phyloP scores from a whole-genome alignment of 129 eudicot species.

The Erigeron canadensis region DNA sequence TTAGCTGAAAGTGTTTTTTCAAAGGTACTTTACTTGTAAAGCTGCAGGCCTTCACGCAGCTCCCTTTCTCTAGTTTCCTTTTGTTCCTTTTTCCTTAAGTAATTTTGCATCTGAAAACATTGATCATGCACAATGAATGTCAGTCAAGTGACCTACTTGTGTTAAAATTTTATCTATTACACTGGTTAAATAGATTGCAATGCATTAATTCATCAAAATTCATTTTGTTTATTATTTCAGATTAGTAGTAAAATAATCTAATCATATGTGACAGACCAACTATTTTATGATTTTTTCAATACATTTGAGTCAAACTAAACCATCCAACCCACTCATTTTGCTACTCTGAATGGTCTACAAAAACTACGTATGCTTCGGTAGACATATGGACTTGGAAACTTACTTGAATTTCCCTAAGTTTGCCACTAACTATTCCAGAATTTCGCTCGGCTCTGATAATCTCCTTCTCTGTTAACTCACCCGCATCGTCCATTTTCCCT shows the following conservation, averaged over 20 bases:
- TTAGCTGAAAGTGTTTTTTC: slow-evolving; percentile 2
- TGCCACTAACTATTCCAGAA: slow-evolving; percentile 70
- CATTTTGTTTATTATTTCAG: not conserved
- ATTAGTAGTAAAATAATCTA: too few relatives aligned
- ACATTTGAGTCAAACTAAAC: not conserved
- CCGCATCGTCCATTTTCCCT: slow-evolving; percentile 67
- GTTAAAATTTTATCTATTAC: not conserved
- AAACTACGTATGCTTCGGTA: not conserved
- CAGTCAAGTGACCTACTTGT: not conserved
- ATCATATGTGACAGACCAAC: not conserved
- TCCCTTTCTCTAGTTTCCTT: slow-evolving; percentile 77
- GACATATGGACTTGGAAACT: slow-evolving; percentile 15
- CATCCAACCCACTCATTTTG: not conserved
- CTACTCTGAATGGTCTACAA: not conserved
- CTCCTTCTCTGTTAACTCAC: slow-evolving; percentile 82
- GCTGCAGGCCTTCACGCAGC: slow-evolving; percentile 86
- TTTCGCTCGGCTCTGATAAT: slow-evolving; percentile 91
- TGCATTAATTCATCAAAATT: not conserved
- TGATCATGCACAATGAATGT: not conserved
- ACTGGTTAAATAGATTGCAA: too few relatives aligned
- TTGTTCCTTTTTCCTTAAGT: slow-evolving; percentile 73
- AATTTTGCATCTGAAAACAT: slow-evolving; percentile 68
- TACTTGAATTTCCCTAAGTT: slow-evolving; percentile 94
- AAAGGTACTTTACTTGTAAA: slow-evolving; percentile 64
- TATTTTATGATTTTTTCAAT: not conserved